Base-by-base conservation (phyloP, 805 yeast genomes). In the Wickerhamiella shivajii region DNA sequence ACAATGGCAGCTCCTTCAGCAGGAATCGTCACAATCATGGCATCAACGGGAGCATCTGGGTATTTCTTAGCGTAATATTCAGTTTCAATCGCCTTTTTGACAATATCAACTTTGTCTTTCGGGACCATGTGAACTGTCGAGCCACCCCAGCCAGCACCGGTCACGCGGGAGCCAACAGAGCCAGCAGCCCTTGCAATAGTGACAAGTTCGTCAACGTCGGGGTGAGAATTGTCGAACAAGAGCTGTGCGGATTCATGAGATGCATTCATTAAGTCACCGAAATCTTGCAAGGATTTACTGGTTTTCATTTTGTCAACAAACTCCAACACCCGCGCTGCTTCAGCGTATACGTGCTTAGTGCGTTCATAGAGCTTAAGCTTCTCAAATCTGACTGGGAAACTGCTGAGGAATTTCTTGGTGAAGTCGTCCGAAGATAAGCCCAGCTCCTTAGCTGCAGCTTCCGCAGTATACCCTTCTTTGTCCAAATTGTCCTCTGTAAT, bases 101-200 rank as follows among this genome's bases (percentile, higher is more conserved):
- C 57, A 2, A 34, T 34, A 0, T 47, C 50, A 8, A 65, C 54
- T 38, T 58, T 62, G 38, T 61, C 60, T 4, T 57, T 55, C 3
- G 66, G 55, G 8, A 75, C 68, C 36, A 76, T 53, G 47, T 74
- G 79, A n/a, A 76, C 77, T 0, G 77, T 62, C 19, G 74, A 69
- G 5, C 84, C 84, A 21, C 84, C 84, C 65, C 73, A 76, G 3
- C 85, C 85, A 13, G 85, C 84, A 18, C 84, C 85, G 7, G 84
- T 75, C n/a, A 73, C 63, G 35, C 85, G 61, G 1, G 79, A 69
- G 12, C 84, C 84, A 38, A 53, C 60, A 1, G 79, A 60, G 3
- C 83, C 84, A 39, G 66, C 61, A 2, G 42, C 48, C 25, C 57
- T 49, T 3, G 79, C 81, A 33, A 76, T 64, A 6, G 47, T 35